phyloP scores from a whole-genome alignment of 192 early-diverging fungal genomes.

The Linnemannia zychae region DNA sequence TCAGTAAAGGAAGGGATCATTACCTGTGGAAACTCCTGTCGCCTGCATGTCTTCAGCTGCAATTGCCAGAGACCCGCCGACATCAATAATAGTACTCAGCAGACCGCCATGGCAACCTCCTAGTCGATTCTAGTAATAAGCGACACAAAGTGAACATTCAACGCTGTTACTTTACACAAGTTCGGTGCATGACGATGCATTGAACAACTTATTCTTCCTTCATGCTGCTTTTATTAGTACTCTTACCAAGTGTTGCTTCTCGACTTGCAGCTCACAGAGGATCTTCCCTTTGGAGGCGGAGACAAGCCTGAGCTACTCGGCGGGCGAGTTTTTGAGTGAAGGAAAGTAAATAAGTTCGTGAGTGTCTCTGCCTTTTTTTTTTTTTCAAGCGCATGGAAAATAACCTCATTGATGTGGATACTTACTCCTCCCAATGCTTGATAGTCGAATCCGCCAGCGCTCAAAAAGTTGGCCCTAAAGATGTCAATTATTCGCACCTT shows the following conservation, averaged over 20 bases:
- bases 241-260: conserved; percentile 66
- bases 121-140: conserved; percentile 59
- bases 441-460: conserved; percentile 33
- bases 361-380: background rate
- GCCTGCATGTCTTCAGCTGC: conserved; percentile 62
- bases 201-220: background rate
- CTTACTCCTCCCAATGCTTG: conserved; percentile 49
- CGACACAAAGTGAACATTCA: background rate
- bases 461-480: conserved; percentile 39
- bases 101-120: conserved; percentile 65
- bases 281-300: conserved; percentile 56
- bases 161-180: background rate
- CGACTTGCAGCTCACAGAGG: conserved; percentile 57
- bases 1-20: background rate
- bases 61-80: conserved; percentile 69
- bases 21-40: conserved; percentile 68
- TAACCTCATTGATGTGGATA: background rate
- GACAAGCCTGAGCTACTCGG: conserved; percentile 54
- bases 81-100: conserved; percentile 63
- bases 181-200: background rate
- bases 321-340: background rate
- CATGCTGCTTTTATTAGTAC: background rate
- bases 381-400: background rate
- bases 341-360: background rate
- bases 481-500: background rate